phyloP scores from a whole-genome alignment of 2,329 filamentous ascomycete genomes.

The Fusarium sp. region DNA sequence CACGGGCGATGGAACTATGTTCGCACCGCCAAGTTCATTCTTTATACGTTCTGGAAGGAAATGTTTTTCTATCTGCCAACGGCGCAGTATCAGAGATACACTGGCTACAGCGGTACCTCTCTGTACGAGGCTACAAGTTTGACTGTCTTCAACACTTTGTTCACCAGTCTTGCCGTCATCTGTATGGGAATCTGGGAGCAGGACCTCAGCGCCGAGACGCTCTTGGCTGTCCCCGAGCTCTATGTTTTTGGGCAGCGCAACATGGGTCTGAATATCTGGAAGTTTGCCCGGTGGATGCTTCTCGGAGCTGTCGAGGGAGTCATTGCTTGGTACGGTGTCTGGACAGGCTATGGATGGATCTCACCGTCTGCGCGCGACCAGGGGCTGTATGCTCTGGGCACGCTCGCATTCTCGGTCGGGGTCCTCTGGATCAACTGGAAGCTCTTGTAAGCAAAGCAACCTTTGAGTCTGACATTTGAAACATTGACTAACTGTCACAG shows the following conservation, averaged over 20 bases:
- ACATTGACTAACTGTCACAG: constrained; percentile 48
- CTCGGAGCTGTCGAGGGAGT: constrained; percentile 79
- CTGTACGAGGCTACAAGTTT: constrained; percentile 89
- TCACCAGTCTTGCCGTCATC: constrained; percentile 90
- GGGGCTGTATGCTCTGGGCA: constrained; percentile 79
- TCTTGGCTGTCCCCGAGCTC: constrained; percentile 92
- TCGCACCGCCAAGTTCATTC: constrained; percentile 87
- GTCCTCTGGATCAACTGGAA: constrained; percentile 82
- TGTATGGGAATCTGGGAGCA: constrained; percentile 93
- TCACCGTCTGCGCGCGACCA: constrained; percentile 69
- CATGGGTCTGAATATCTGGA: constrained; percentile 77
- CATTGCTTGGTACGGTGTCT: constrained; percentile 76
- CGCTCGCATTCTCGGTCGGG: constrained; percentile 76
- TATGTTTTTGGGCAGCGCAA: constrained; percentile 85
- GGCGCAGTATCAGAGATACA: constrained; percentile 84
- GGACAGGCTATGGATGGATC: constrained; percentile 63
- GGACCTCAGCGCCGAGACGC: constrained; percentile 83
- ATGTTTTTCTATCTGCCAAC: constrained; percentile 87
- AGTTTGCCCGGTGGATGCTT: constrained; percentile 83
- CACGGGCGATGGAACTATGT: constrained; percentile 94
- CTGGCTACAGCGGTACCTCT: constrained; percentile 90
- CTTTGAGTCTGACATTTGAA: background rate
- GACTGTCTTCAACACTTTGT: constrained; percentile 94
- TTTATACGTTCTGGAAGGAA: constrained; percentile 93
- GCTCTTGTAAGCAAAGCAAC: constrained; percentile 72